Conservation (phyloP, 306 rosid genomes). For the Carpinus fangiana region DNA sequence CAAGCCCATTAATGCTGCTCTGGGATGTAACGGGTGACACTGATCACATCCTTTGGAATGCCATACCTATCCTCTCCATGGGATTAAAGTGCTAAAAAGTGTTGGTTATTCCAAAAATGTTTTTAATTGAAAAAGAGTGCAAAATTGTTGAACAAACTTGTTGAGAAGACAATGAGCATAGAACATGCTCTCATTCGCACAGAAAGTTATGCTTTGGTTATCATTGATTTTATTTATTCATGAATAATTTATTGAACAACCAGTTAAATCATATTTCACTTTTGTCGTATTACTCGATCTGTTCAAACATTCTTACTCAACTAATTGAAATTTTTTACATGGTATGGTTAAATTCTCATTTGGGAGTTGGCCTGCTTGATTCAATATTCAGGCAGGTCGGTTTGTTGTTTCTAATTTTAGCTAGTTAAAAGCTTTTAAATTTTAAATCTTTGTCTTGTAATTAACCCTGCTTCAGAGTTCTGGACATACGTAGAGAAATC, state of each 20-base stretch:
- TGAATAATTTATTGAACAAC: background rate
- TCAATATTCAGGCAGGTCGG: background rate
- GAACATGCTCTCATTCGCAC: background rate
- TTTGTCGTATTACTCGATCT: background rate
- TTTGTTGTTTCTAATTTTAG: background rate
- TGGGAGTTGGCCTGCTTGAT: background rate
- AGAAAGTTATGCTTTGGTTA: background rate
- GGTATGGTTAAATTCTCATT: background rate
- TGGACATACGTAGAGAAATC: constrained; percentile 93
- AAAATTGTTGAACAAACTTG: background rate
- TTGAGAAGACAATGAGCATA: background rate
- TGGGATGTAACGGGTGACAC: background rate
- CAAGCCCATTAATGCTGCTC: background rate
- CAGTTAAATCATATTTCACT: background rate
- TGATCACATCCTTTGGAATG: background rate
- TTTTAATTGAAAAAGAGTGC: background rate
- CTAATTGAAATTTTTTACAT: background rate
- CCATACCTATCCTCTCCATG: background rate
- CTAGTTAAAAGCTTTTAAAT: background rate
- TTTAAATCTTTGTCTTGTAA: constrained; percentile 12
- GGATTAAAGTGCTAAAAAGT: background rate
- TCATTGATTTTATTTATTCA: background rate
- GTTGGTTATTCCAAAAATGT: background rate
- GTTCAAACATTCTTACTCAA: background rate
- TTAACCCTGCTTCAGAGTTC: constrained; percentile 66